Evolutionary conservation across 805 yeast genomes (phyloP), one percentile per base, ranked within the genome.

Genomic region (Pichia phayaonensis): DNA sequence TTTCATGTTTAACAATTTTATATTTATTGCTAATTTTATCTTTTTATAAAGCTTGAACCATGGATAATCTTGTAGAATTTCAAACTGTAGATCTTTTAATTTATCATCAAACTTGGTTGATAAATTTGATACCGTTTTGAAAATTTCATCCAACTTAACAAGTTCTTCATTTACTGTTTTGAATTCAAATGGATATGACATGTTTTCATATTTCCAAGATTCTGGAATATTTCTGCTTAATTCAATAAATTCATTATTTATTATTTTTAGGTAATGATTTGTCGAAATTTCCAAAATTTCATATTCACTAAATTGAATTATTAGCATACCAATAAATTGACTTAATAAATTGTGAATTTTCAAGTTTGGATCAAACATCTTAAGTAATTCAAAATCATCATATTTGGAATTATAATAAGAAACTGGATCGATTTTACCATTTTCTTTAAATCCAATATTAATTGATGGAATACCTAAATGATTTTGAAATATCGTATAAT

Each of bases 41-140:
- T 88, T 88, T 55, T 72, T 76, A 56, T 72, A 75, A 47, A 75
- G 68, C 54, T 75, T 72, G 69, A 83, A 88, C 90, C 96, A 85
- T 1, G 97, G 90, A 58, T 77, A 84, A 58, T 88, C 97, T 42
- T 74, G 68, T 1, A 73, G 65, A 49, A 82, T 77, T 34, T 75
- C 72, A 2, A 68, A 65, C 54, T 79, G 81, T 26, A 87, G 70
- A 2, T 20, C 20, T n/a, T 50, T 53, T 50, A 62, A 38, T 3
- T 46, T 50, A 0, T 31, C 39, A 41, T 65, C 69, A 48, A 64
- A 63, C 4, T 46, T 46, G 1, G 18, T 12, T 12, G 61, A 45
- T 24, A 47, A 51, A 10, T 44, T 42, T 8, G 52, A 38, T 22
- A 62, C 31, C 4, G 48, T 42, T 8, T 53, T 11, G 5, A 43